phyloP scores from a whole-genome alignment of 2,329 filamentous ascomycete genomes.

The Colletotrichum graminicola region DNA sequence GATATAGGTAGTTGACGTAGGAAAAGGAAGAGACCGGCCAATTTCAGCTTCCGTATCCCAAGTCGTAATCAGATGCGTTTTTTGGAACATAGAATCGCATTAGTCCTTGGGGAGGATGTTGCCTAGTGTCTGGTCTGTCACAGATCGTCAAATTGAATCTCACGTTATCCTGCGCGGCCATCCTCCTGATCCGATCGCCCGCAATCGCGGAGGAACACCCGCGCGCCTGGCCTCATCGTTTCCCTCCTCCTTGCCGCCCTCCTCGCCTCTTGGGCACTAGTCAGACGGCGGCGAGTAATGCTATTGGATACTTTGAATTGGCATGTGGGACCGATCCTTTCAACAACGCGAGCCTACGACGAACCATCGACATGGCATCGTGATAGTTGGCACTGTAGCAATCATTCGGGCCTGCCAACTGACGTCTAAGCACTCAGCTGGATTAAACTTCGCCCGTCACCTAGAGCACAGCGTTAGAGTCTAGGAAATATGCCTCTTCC shows the following conservation, averaged over 20 bases:
- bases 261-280: too few relatives aligned
- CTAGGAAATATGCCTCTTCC: fast-evolving
- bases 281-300: not conserved
- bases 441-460: not conserved
- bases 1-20: not conserved
- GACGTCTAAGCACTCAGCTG: not conserved
- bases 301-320: not conserved
- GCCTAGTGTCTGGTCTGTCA: not conserved
- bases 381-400: not conserved
- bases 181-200: not conserved
- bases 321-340: not conserved
- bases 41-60: not conserved
- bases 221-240: not conserved
- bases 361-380: not conserved
- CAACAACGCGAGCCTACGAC: not conserved
- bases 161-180: not conserved
- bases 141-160: not conserved
- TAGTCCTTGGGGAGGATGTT: not conserved
- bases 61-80: constrained; percentile 1
- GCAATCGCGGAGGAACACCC: not conserved
- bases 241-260: too few relatives aligned
- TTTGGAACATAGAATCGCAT: not conserved
- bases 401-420: too few relatives aligned
- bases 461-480: not conserved
- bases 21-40: not conserved